Percentiles rank a stretch among this genome's conserved stretches.
These are phyloP conservation scores for Moringa oleifera DNA, from an alignment of 345 rosid species.

Conservation along the genomic window DNA sequence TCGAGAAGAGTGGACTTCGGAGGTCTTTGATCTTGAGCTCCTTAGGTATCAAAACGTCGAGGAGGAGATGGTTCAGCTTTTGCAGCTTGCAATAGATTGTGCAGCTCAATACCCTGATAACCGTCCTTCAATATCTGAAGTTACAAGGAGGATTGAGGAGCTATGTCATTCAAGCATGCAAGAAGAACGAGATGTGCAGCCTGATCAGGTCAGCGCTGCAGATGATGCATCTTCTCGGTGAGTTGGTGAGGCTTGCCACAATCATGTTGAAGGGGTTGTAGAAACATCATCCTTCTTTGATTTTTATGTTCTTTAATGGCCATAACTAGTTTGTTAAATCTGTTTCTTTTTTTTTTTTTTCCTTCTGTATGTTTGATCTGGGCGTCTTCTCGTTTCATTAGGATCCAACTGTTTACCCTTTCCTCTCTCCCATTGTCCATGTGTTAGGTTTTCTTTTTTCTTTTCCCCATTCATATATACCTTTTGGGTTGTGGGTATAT, in stretches of 20 bases:
- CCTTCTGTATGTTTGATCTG: conserved; percentile 22
- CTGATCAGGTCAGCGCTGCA: conserved; percentile 23
- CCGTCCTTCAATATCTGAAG: conserved; percentile 68
- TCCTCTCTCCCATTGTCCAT: not conserved
- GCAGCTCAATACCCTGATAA: conserved; percentile 76
- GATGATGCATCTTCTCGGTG: conserved; percentile 26
- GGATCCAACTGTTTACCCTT: conserved; percentile 19
- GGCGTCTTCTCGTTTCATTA: conserved; percentile 14
- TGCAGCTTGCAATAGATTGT: conserved; percentile 87
- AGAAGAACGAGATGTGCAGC: conserved; percentile 19
- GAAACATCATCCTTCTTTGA: conserved; percentile 8
- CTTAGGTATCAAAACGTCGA: conserved; percentile 64
- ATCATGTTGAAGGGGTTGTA: not conserved
- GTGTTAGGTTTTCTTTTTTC: conserved; percentile 10
- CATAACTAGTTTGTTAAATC: conserved; percentile 17
- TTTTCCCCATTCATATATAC: conserved; percentile 10
- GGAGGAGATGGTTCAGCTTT: conserved; percentile 78
- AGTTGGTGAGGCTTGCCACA: conserved; percentile 8
- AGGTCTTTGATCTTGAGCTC: conserved; percentile 87
- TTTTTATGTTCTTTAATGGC: conserved; percentile 9
- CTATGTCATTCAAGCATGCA: conserved; percentile 29
- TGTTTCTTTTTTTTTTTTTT: conserved; percentile 2
- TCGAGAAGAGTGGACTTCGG: conserved; percentile 80
- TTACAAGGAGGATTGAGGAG: conserved; percentile 52
- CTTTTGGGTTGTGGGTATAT: conserved; percentile 20